These are phyloP conservation scores for Umbelopsis vinacea DNA, from an alignment of 192 early-diverging fungal species.

Conservation along the genomic window DNA sequence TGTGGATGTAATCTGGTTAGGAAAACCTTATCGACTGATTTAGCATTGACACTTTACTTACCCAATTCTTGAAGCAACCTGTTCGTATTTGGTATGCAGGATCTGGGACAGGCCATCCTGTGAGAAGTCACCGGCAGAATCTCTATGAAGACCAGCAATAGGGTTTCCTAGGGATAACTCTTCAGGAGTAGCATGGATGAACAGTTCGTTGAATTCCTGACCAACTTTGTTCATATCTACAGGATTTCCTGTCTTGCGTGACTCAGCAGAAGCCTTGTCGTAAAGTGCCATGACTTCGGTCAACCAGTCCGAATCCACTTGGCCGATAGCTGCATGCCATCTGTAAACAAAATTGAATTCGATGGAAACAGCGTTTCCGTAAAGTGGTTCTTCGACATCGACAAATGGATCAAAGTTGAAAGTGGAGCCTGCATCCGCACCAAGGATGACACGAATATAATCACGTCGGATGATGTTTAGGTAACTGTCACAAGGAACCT, in stretches of 20 bases:
- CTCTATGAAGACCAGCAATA: slow-evolving; percentile 42
- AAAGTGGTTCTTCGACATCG: slow-evolving; percentile 31
- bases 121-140: slow-evolving; percentile 22
- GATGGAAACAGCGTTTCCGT: slow-evolving; percentile 48
- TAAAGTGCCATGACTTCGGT: slow-evolving; percentile 31
- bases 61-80: slow-evolving; percentile 34
- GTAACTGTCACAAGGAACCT: neutral
- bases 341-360: slow-evolving; percentile 52
- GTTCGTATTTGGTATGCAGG: slow-evolving; percentile 23
- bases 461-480: slow-evolving; percentile 47
- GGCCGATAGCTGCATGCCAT: slow-evolving; percentile 52
- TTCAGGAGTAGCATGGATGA: slow-evolving; percentile 30
- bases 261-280: slow-evolving; percentile 15
- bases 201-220: slow-evolving; percentile 27
- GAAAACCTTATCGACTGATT: neutral
- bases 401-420: slow-evolving; percentile 40
- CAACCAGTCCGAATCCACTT: slow-evolving; percentile 44
- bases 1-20: slow-evolving; percentile 16
- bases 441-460: slow-evolving; percentile 53
- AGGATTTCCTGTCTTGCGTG: slow-evolving; percentile 6
- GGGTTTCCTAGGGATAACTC: slow-evolving; percentile 30
- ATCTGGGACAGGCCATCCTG: slow-evolving; percentile 17
- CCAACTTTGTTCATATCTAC: slow-evolving; percentile 28
- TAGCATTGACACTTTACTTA: slow-evolving; percentile 11
- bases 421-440: slow-evolving; percentile 35